Percentiles rank a stretch among this genome's conserved stretches.
These are phyloP conservation scores for Hemerocallis citrina DNA, from an alignment of 106 monocot genomes.

Conservation along the genomic window DNA sequence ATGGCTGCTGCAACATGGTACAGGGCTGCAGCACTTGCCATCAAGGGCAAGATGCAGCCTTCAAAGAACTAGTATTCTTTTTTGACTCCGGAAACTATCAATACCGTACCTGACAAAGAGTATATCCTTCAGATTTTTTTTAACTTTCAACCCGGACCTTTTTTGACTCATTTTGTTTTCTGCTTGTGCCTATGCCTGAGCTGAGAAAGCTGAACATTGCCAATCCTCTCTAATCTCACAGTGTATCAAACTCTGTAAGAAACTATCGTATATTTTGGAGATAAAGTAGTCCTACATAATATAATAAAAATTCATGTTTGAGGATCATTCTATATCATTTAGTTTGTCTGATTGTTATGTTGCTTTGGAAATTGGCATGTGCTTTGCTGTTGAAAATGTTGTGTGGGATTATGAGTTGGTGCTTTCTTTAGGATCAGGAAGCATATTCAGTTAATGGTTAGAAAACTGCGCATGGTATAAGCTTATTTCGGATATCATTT, in stretches of 20 bases:
- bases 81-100: background rate
- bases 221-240: background rate
- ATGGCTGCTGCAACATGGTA: constrained; percentile 92
- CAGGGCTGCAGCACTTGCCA: constrained; percentile 64
- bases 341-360: background rate
- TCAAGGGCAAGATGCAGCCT: constrained; percentile 24
- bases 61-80: constrained; percentile 6
- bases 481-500: too few species aligned
- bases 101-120: constrained; percentile 3
- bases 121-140: constrained; percentile 10
- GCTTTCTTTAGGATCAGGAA: too few species aligned
- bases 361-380: background rate
- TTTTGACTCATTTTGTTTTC: constrained; percentile 42
- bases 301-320: background rate
- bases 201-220: constrained; percentile 33
- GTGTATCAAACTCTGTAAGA: constrained; percentile 1
- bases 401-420: too few species aligned
- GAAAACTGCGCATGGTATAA: too few species aligned
- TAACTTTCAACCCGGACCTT: background rate
- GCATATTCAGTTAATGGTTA: too few species aligned
- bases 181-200: constrained; percentile 43
- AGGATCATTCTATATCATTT: background rate
- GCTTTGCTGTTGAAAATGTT: too few species aligned
- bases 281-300: background rate
- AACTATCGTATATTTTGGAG: constrained; percentile 1